Percentiles rank a stretch among this genome's conserved stretches.
phyloP scores from a whole-genome alignment of 2,329 filamentous ascomycete species.

The Rosellinia necatrix region DNA sequence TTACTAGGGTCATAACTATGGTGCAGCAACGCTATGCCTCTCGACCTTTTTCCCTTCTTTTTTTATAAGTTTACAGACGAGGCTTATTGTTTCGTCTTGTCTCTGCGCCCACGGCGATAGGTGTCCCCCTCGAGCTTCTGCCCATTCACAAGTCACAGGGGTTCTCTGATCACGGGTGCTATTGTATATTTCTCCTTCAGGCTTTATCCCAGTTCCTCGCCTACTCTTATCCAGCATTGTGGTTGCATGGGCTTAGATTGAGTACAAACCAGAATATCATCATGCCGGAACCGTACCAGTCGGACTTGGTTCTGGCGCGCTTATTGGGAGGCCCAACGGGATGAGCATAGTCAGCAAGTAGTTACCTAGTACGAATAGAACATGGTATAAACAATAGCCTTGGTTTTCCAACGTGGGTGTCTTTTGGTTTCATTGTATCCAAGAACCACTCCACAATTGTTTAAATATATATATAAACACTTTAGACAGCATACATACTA shows the following conservation, averaged over 20 bases:
- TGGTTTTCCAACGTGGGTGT: background rate
- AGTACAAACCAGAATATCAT: slow-evolving; percentile 14
- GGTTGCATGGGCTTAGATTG: slow-evolving; percentile 27
- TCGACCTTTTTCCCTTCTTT: slow-evolving; percentile 18
- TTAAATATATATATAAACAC: background rate
- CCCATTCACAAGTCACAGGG: background rate
- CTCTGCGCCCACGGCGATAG: background rate
- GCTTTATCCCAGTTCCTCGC: slow-evolving; percentile 8
- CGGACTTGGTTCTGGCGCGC: background rate
- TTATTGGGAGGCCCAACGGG: slow-evolving; percentile 4
- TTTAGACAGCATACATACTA: too few species aligned
- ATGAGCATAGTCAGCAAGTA: slow-evolving; percentile 15
- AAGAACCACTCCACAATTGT: background rate
- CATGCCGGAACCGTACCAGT: background rate
- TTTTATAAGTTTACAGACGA: background rate
- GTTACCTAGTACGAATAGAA: slow-evolving; percentile 18
- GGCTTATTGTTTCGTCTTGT: slow-evolving; percentile 3
- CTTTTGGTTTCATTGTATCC: too few species aligned
- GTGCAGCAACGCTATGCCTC: slow-evolving; percentile 1
- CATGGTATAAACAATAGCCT: background rate
- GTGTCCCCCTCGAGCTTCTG: background rate
- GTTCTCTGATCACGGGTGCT: background rate
- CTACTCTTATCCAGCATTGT: slow-evolving; percentile 14
- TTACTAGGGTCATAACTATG: background rate
- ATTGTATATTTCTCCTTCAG: slow-evolving; percentile 20